Evolutionary conservation across 495 filamentous ascomycete species (phyloP).

Genomic region (Penicillium canescens): DNA sequence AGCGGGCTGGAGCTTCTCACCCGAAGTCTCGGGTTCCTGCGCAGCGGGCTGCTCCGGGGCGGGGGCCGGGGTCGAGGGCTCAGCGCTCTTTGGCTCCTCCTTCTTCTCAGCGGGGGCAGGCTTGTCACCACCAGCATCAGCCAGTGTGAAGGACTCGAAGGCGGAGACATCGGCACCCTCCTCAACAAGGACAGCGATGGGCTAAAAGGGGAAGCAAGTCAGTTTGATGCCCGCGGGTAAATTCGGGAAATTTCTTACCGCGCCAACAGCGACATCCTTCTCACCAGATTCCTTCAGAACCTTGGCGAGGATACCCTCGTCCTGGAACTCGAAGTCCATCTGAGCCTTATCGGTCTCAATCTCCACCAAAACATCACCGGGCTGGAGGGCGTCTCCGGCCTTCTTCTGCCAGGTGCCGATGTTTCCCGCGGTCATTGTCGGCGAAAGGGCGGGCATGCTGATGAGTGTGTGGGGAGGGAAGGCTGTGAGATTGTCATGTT

Average conservation of each 20-base stretch:
- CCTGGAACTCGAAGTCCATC: slow-evolving; percentile 99
- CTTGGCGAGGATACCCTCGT: slow-evolving; percentile 95
- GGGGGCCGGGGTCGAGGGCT: slow-evolving; percentile 59
- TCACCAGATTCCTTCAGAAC: slow-evolving; percentile 89
- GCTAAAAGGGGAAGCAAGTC: slow-evolving; percentile 49
- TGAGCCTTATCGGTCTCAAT: slow-evolving; percentile 99
- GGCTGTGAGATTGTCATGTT: slow-evolving; percentile 45
- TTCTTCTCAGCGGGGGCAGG: slow-evolving; percentile 61
- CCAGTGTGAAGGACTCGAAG: slow-evolving; percentile 84
- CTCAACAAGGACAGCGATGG: slow-evolving; percentile 93
- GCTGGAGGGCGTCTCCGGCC: slow-evolving; percentile 79
- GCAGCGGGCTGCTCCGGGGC: slow-evolving; percentile 56
- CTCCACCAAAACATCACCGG: slow-evolving; percentile 98
- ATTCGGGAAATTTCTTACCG: slow-evolving; percentile 61
- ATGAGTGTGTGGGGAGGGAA: slow-evolving; percentile 94
- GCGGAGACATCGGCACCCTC: slow-evolving; percentile 81
- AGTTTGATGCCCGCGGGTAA: slow-evolving; percentile 21
- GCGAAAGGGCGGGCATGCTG: slow-evolving; percentile 97
- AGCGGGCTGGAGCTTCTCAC: slow-evolving; percentile 76
- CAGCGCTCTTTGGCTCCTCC: slow-evolving; percentile 59
- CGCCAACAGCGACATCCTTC: slow-evolving; percentile 94
- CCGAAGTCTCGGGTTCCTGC: slow-evolving; percentile 71
- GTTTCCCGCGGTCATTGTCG: slow-evolving; percentile 95
- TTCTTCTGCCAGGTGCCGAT: slow-evolving; percentile 99
- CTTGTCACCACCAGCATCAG: slow-evolving; percentile 89